A percentile compares a stretch with the other conserved stretches of the same genome.
Conservation (phyloP, 805 yeast species). For the Tetrapisispora phaffii region DNA sequence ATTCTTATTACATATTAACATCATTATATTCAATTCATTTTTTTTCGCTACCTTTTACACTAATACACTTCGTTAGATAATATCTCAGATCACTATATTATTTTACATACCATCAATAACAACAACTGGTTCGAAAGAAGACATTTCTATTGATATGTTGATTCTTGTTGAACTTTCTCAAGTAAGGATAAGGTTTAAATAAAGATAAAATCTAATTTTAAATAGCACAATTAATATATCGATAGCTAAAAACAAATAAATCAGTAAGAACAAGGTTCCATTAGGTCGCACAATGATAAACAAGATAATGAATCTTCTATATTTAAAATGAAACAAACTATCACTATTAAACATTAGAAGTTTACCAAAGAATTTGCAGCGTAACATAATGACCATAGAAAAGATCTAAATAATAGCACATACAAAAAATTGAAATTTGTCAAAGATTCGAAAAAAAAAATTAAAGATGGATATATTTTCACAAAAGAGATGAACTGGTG, state of each 20-base stretch:
- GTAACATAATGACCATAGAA: not conserved
- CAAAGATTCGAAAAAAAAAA: not conserved
- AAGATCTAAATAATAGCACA: not conserved
- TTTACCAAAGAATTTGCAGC: not conserved
- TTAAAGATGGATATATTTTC: no score
- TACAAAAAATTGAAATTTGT: not conserved
- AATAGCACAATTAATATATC: no score
- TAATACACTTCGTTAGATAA: not conserved
- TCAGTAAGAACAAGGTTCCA: not conserved
- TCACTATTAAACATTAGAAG: not conserved
- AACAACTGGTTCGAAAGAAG: slow-evolving; percentile 88
- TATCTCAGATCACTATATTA: not conserved
- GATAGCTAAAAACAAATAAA: no score
- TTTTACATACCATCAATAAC: slow-evolving; percentile 82
- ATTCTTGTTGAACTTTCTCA: not conserved
- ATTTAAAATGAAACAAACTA: not conserved
- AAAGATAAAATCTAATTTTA: no score
- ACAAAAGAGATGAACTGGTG: not conserved
- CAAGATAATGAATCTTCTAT: not conserved
- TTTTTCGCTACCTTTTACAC: no score
- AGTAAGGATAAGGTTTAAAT: not conserved
- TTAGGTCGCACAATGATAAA: not conserved
- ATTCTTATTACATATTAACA: no score
- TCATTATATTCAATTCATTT: no score
- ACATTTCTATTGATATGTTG: slow-evolving; percentile 28